Conservation (phyloP, 352 stramenopile genomes). For the Phytophthora pseudosyringae region DNA sequence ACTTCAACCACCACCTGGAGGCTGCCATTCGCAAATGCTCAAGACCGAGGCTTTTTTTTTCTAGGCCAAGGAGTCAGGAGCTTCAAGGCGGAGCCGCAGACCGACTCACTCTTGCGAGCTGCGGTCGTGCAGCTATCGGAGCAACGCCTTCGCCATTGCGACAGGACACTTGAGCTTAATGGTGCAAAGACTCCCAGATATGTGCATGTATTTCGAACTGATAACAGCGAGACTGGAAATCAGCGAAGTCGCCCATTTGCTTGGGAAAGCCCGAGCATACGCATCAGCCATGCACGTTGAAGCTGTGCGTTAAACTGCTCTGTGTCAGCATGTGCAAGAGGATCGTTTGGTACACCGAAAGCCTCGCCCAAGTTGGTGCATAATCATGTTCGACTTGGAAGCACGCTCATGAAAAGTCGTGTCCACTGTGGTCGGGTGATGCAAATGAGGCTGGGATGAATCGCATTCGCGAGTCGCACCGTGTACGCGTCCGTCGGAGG, state of each 20-base stretch:
- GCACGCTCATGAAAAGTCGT: background rate
- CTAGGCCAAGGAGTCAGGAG: conserved; percentile 10
- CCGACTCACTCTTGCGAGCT: background rate
- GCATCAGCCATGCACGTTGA: background rate
- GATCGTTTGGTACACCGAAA: background rate
- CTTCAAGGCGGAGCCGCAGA: conserved; percentile 14
- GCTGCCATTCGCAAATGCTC: conserved; percentile 3
- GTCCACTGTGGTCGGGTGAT: no score
- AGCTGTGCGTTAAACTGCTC: background rate
- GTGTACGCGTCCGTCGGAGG: no score
- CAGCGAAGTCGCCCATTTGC: no score
- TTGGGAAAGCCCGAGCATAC: no score
- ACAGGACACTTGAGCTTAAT: no score
- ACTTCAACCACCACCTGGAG: conserved; percentile 32
- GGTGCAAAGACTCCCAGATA: no score
- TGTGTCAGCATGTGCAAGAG: background rate
- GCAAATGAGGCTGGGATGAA: no score
- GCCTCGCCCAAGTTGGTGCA: background rate
- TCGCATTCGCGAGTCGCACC: no score
- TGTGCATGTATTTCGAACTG: no score
- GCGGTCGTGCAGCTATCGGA: no score
- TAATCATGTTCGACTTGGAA: background rate
- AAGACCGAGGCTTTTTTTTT: conserved; percentile 15
- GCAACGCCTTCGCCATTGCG: no score
- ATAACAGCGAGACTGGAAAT: no score